Conservation (phyloP, 1,284 basidiomycete genomes). For the Mycena sp. region DNA sequence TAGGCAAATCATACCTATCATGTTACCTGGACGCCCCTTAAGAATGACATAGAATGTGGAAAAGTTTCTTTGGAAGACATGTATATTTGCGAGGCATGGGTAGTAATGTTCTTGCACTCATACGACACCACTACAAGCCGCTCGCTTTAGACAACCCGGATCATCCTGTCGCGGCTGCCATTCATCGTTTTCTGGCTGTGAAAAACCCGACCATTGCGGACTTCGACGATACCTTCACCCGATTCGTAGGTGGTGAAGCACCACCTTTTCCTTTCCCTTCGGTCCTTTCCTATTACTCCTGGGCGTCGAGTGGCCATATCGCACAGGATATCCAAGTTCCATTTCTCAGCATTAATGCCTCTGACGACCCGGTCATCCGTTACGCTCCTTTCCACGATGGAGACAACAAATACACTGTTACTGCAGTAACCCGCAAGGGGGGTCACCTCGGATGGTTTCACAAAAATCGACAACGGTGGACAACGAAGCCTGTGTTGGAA, state of each 20-base stretch:
- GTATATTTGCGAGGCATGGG: slow-evolving; percentile 90
- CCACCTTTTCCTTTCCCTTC: slow-evolving; percentile 81
- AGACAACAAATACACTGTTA: slow-evolving; percentile 71
- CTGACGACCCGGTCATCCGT: slow-evolving; percentile 90
- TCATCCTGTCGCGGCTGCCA: slow-evolving; percentile 58
- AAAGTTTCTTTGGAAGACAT: slow-evolving; percentile 54
- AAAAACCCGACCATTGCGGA: slow-evolving; percentile 64
- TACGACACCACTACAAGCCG: slow-evolving; percentile 67
- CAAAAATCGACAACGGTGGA: slow-evolving; percentile 69
- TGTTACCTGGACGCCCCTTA: too few species aligned
- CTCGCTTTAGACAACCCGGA: slow-evolving; percentile 58
- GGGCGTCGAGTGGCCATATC: slow-evolving; percentile 64
- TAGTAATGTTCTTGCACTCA: slow-evolving; percentile 73
- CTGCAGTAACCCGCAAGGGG: slow-evolving; percentile 80
- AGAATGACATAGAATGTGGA: slow-evolving; percentile 1
- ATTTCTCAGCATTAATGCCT: slow-evolving; percentile 85
- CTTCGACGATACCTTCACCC: slow-evolving; percentile 77
- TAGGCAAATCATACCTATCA: too few species aligned
- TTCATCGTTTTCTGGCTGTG: slow-evolving; percentile 55
- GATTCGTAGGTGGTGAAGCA: slow-evolving; percentile 78
- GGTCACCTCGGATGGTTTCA: slow-evolving; percentile 98
- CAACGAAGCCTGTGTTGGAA: slow-evolving; percentile 76
- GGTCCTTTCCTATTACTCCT: slow-evolving; percentile 84
- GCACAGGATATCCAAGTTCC: slow-evolving; percentile 71
- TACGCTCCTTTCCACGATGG: slow-evolving; percentile 66